Conservation (phyloP, 257 asterid species). For the Primulina huaijiensis region DNA sequence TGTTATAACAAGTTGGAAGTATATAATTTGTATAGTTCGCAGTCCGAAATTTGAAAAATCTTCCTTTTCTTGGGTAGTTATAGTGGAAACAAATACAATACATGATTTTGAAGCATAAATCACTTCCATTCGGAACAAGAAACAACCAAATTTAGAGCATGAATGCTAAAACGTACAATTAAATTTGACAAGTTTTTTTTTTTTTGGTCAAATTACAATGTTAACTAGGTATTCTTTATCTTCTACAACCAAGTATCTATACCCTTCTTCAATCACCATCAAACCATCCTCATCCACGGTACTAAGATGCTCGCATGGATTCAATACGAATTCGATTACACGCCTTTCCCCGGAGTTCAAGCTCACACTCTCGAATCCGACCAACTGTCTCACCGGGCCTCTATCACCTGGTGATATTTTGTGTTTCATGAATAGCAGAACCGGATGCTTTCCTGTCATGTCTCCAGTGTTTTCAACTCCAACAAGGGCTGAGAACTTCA, state of each 20-base stretch:
- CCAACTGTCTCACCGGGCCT: constrained; percentile 50
- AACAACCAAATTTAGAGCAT: background rate
- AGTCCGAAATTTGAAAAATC: too few relatives aligned
- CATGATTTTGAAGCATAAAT: too few relatives aligned
- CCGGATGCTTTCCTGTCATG: constrained; percentile 64
- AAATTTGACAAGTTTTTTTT: background rate
- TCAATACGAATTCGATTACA: constrained; percentile 44
- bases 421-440: constrained; percentile 45
- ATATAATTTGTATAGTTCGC: too few relatives aligned
- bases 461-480: constrained; percentile 56
- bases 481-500: constrained; percentile 47
- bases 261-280: constrained; percentile 70
- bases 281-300: constrained; percentile 59
- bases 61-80: too few relatives aligned
- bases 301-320: constrained; percentile 75
- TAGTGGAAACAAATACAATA: too few relatives aligned
- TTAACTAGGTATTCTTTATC: constrained; percentile 53
- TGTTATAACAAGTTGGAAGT: too few relatives aligned
- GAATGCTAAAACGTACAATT: background rate
- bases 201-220: constrained; percentile 38
- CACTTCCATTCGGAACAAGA: background rate
- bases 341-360: constrained; percentile 43
- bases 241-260: constrained; percentile 45
- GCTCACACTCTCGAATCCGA: constrained; percentile 59
- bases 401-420: constrained; percentile 22